Base-by-base conservation (phyloP, 257 asterid genomes). In the Anisodus acutangulus region DNA sequence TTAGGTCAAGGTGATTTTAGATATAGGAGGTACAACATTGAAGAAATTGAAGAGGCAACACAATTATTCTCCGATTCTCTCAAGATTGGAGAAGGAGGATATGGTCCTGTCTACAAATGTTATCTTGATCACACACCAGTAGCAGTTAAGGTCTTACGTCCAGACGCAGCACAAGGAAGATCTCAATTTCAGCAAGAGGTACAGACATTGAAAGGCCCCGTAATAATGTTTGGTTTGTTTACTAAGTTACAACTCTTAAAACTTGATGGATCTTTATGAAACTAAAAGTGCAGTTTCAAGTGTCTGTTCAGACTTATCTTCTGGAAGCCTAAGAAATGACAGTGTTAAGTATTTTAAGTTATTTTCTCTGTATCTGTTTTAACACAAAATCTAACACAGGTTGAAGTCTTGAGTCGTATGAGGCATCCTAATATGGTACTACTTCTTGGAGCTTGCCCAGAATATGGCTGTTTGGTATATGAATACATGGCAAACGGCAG, bases 391-490 rank as follows among this genome's bases (percentile, higher is more conserved):
- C 17, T 69, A 78, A 81, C 53, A 63, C 90, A 95, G 98, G 91
- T 95, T 70, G 97, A 94, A 89, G 97, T 95, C 59, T 79, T 94
- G 81, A 94, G 95, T 86, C 90, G 97, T 86, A 90, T 95, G 97
- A 89, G 99, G 72, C 99, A 94, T 88, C 99, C 99, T 3, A 89
- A 95, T 72, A 88, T 95, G 95, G 99, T 95, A 43, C 90, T 95
- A 45, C 93, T 95, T 55, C 95, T 95, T 3, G 99, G 99, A 76
- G 99, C 98, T 2, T 94, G 99, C 81, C 99, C 98, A 4, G 99
- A 95, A 69, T 93, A 92, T 72, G 98, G 98, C 16, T 95, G 98
- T 51, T 87, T 95, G 54, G 96, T 95, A 0, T 95, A 94, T 22
- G 98, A 95, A 78, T 93, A 92, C 92, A 94, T 95, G 95, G 88